phyloP scores from a whole-genome alignment of 352 stramenopile species.

The Pythium aristosporum region DNA sequence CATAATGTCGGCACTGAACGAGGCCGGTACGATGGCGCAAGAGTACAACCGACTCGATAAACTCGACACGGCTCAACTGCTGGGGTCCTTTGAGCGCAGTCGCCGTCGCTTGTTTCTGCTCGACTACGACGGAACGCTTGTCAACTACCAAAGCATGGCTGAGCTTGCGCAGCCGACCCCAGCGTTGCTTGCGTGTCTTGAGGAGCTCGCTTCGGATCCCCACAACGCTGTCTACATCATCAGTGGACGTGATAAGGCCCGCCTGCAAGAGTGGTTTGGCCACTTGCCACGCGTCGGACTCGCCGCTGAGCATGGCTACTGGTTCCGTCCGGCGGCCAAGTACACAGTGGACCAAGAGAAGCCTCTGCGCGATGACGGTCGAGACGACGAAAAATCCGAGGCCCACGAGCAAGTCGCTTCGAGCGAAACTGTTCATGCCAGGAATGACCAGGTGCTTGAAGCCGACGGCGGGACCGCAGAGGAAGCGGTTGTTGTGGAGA shows the following conservation, averaged over 20 bases:
- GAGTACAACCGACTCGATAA: constrained; percentile 89
- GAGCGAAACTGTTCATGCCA: constrained; percentile 7
- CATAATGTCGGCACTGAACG: constrained; percentile 82
- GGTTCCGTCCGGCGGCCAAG: constrained; percentile 72
- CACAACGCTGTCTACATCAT: constrained; percentile 87
- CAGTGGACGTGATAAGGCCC: constrained; percentile 75
- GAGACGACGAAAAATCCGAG: constrained; percentile 19
- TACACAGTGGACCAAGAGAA: constrained; percentile 27
- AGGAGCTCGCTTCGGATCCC: constrained; percentile 65
- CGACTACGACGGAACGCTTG: constrained; percentile 85
- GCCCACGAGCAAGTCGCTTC: constrained; percentile 6
- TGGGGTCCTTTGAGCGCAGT: constrained; percentile 83
- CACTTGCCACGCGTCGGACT: constrained; percentile 74
- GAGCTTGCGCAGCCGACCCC: constrained; percentile 60
- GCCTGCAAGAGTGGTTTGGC: constrained; percentile 82
- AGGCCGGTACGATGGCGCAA: constrained; percentile 67
- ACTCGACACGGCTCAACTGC: constrained; percentile 76
- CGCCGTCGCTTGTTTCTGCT: constrained; percentile 79
- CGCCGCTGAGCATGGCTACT: constrained; percentile 79
- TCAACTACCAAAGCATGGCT: constrained; percentile 79
- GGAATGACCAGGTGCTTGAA: not conserved
- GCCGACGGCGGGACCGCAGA: not conserved
- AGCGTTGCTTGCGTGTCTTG: constrained; percentile 59
- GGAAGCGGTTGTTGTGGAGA: not conserved
- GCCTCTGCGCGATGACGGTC: constrained; percentile 1